Conservation (phyloP, 805 yeast genomes). For the Lachancea cidri region DNA sequence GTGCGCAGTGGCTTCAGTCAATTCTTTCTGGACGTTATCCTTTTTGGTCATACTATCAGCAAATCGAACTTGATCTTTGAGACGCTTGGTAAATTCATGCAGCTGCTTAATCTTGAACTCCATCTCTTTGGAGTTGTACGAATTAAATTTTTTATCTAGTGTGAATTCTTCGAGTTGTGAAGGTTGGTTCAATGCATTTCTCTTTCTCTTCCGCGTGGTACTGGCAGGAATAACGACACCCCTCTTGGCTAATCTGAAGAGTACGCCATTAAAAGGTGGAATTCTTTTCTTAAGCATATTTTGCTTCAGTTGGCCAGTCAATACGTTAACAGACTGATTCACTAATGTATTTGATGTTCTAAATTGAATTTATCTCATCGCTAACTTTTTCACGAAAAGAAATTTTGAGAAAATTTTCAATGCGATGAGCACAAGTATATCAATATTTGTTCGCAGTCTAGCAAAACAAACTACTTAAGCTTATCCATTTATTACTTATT, state of each 20-base stretch:
- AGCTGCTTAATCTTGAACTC: conserved; percentile 27
- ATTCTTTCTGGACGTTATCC: conserved; percentile 4
- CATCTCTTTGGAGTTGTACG: conserved; percentile 8
- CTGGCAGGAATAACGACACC: conserved; percentile 6
- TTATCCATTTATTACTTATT: not conserved
- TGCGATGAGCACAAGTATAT: not conserved
- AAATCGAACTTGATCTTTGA: conserved; percentile 16
- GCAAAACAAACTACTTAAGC: too few species aligned
- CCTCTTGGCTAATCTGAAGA: not conserved
- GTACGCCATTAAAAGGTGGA: too few species aligned
- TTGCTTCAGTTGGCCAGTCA: too few species aligned
- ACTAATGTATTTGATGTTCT: conserved; percentile 9
- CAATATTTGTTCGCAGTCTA: too few species aligned
- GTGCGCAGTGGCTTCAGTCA: too few species aligned
- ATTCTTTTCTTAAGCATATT: not conserved
- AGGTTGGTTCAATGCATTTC: not conserved
- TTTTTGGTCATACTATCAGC: conserved; percentile 11
- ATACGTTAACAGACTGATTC: not conserved
- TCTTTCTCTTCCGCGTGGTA: conserved; percentile 1
- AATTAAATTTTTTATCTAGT: conserved; percentile 8
- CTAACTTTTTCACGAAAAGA: conserved; percentile 3
- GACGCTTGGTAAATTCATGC: conserved; percentile 23
- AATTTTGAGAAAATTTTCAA: not conserved
- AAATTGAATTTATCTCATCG: conserved; percentile 4
- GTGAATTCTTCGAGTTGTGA: conserved; percentile 14